Percentiles rank a stretch among this genome's conserved stretches.
These are phyloP conservation scores for Pleurotus giganteus DNA, from an alignment of 768 basidiomycete species.

Conservation along the genomic window DNA sequence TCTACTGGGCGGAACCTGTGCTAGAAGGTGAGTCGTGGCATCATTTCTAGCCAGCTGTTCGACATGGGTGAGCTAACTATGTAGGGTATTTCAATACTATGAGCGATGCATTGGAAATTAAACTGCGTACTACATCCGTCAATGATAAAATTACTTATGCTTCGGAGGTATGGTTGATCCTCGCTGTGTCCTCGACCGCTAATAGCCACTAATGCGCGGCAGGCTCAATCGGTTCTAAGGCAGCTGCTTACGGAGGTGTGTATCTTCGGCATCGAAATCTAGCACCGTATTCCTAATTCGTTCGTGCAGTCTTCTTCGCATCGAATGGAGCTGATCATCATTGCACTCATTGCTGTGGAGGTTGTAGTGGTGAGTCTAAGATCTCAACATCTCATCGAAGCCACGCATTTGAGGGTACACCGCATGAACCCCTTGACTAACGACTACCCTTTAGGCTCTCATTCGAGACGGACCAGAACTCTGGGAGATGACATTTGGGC, in stretches of 20 bases:
- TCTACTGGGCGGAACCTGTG: conserved; percentile 94
- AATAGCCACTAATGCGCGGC: conserved; percentile 10
- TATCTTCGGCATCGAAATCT: neutral
- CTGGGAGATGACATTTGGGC: conserved; percentile 53
- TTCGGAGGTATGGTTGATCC: conserved; percentile 52
- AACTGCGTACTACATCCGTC: conserved; percentile 71
- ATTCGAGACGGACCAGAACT: conserved; percentile 79
- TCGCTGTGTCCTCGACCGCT: neutral
- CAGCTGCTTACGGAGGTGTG: conserved; percentile 84
- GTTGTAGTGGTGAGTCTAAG: conserved; percentile 74
- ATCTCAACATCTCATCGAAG: neutral
- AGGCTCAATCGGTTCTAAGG: conserved; percentile 85
- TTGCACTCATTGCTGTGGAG: conserved; percentile 90
- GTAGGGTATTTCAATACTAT: conserved; percentile 82
- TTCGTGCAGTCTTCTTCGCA: conserved; percentile 73
- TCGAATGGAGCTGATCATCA: conserved; percentile 95
- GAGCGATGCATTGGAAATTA: conserved; percentile 84
- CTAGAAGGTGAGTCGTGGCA: conserved; percentile 61
- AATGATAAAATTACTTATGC: conserved; percentile 95
- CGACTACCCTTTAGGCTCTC: conserved; percentile 47
- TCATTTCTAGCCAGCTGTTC: neutral
- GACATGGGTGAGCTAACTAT: neutral
- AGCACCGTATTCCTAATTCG: conserved; percentile 6
- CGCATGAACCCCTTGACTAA: conserved; percentile 4
- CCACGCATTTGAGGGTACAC: too few relatives aligned